phyloP scores from a whole-genome alignment of 2,329 filamentous ascomycete genomes.

The Hysterium pulicare region DNA sequence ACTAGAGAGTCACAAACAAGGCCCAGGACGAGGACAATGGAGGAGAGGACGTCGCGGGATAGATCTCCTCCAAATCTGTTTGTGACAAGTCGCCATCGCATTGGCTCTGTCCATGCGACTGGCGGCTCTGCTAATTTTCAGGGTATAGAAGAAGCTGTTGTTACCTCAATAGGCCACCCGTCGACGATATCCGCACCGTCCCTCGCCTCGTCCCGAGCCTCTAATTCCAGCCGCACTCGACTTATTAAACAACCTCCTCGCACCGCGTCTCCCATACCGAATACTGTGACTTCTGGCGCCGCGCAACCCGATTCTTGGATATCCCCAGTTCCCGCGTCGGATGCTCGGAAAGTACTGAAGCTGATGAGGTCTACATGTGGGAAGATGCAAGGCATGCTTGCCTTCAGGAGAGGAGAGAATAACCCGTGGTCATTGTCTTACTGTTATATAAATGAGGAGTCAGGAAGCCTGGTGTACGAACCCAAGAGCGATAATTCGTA shows the following conservation, averaged over 20 bases:
- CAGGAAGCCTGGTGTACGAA: constrained; percentile 71
- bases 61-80: constrained; percentile 40
- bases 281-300: constrained; percentile 17
- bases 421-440: constrained; percentile 68
- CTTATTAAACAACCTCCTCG: constrained; percentile 27
- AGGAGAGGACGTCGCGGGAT: constrained; percentile 42
- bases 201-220: constrained; percentile 25
- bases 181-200: constrained; percentile 35
- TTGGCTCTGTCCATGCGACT: constrained; percentile 68
- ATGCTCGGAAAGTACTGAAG: constrained; percentile 68
- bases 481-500: constrained; percentile 63
- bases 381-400: constrained; percentile 73
- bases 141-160: constrained; percentile 38
- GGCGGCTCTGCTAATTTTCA: constrained; percentile 50
- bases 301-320: constrained; percentile 33
- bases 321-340: constrained; percentile 53
- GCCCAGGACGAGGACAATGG: constrained; percentile 51
- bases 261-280: constrained; percentile 23
- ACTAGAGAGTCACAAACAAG: constrained; percentile 51
- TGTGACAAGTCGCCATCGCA: constrained; percentile 57
- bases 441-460: constrained; percentile 74
- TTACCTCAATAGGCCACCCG: constrained; percentile 41
- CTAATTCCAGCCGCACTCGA: constrained; percentile 27
- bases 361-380: constrained; percentile 77
- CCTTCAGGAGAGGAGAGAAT: constrained; percentile 62